These are phyloP conservation scores for Yamagishiella unicocca DNA, from an alignment of 139 green algal genomes.

Conservation along the genomic window DNA sequence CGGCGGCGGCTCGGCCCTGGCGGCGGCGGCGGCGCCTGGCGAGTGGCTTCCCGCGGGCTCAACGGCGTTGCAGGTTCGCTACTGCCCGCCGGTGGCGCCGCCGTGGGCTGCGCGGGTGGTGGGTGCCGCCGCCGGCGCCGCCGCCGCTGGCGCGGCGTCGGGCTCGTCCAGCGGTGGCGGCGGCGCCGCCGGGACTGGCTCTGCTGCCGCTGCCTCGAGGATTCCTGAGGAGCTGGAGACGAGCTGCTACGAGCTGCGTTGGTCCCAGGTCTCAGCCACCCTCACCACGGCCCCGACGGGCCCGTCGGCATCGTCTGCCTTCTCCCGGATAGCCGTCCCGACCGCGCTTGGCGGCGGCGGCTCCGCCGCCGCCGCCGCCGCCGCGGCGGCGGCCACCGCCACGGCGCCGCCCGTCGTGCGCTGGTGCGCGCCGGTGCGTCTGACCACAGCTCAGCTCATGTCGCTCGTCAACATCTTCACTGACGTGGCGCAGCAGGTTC, in stretches of 20 bases:
- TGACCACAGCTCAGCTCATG: slow-evolving; percentile 10
- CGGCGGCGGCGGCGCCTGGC: background rate
- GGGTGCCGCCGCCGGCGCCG: background rate
- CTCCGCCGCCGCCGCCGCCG: background rate
- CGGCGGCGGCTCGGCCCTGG: background rate
- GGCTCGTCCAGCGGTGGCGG: background rate
- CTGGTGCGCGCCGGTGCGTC: slow-evolving; percentile 13
- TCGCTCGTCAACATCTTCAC: slow-evolving; percentile 42
- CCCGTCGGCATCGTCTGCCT: background rate
- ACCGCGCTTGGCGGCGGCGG: background rate
- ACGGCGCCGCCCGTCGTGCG: background rate
- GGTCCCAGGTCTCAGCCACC: background rate
- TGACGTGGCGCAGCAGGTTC: background rate
- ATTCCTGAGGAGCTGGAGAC: background rate
- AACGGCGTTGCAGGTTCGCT: slow-evolving; percentile 23
- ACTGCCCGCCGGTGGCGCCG: background rate
- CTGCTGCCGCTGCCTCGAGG: background rate
- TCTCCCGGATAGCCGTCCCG: background rate
- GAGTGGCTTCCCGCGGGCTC: slow-evolving; percentile 12
- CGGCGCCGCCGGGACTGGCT: background rate
- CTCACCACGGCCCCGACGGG: slow-evolving; percentile 8
- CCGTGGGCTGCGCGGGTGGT: background rate
- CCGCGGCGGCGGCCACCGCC: background rate
- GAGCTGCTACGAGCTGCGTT: slow-evolving; percentile 36
- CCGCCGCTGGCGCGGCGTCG: background rate